Evolutionary conservation across 352 stramenopile species (phyloP).

Genomic region (Aphanomyces stellatus): DNA sequence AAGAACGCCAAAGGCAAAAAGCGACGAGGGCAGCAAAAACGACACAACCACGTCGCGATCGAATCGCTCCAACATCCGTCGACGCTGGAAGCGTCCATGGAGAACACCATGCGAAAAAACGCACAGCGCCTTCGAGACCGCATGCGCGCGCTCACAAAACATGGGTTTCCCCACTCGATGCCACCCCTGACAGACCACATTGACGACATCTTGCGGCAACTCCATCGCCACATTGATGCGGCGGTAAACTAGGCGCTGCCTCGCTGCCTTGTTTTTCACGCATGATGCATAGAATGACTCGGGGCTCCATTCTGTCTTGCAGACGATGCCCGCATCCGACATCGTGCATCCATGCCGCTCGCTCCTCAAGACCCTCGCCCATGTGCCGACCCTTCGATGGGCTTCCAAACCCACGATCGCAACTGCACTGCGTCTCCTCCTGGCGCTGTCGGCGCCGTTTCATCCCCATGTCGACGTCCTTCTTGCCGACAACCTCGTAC

Average conservation of each 20-base stretch:
- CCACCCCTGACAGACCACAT: neutral
- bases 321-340: no score
- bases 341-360: neutral
- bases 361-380: neutral
- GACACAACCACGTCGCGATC: neutral
- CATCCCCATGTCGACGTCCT: neutral
- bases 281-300: no score
- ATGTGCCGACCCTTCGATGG: neutral
- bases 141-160: slow-evolving; percentile 6
- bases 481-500: slow-evolving; percentile 8
- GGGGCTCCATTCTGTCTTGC: no score
- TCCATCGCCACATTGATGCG: neutral
- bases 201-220: neutral
- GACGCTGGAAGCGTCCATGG: slow-evolving; percentile 10
- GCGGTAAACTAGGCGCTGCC: no score
- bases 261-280: neutral
- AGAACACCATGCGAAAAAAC: slow-evolving; percentile 9
- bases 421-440: neutral
- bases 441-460: neutral
- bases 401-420: slow-evolving; percentile 9
- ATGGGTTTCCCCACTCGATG: neutral
- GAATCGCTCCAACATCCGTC: neutral
- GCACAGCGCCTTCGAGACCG: slow-evolving; percentile 15
- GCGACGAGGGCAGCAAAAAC: no score
- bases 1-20: slow-evolving; percentile 1